Base-by-base conservation (phyloP, 257 asterid species). In the Mitragyna speciosa region DNA sequence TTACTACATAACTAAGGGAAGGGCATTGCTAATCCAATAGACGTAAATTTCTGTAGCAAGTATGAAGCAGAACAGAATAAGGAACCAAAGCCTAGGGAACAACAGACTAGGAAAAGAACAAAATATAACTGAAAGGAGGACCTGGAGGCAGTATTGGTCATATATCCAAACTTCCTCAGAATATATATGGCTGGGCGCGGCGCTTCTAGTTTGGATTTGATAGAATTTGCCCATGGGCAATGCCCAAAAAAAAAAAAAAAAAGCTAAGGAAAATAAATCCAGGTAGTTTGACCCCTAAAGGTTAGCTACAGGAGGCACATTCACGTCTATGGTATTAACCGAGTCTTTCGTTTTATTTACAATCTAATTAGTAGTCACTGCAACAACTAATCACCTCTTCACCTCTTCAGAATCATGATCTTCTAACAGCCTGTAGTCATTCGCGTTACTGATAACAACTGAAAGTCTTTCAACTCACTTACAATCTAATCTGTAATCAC, bases 341-440 rank as follows among this genome's bases (percentile, higher is more conserved):
- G 49, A 19, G 28, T 49, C 72, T 24, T 14, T 22, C 7, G 9
- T 39, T 0, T 39, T 33, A 20, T 56, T 39, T 68, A 36, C 36
- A 36, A 1, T 54, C 31, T 20, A 31, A 20, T 61, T 15, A 12
- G 65, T 31, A 72, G n/a, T 58, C 51, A 17, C 24, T 11, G 71
- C 22, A 12, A 15, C 7, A 22, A 64, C 33, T 63, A n/a, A n/a
- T n/a, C n/a, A n/a, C n/a, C n/a, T n/a, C n/a, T 70, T 71, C 52
- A 83, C 96, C 98, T 90, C 87, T 91, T 81, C 88, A 97, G 84
- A 94, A 90, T 98, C 96, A 96, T 67, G 99, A 90, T 83, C 93
- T 84, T 52, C 97, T 87, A 84, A 92, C 97, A 12, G 91, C 97
- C 81, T 91, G 98, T 36, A 36, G 39, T 36, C 3, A n/a, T 26